phyloP scores from a whole-genome alignment of 495 filamentous ascomycete species.

The Talaromyces wortmannii region DNA sequence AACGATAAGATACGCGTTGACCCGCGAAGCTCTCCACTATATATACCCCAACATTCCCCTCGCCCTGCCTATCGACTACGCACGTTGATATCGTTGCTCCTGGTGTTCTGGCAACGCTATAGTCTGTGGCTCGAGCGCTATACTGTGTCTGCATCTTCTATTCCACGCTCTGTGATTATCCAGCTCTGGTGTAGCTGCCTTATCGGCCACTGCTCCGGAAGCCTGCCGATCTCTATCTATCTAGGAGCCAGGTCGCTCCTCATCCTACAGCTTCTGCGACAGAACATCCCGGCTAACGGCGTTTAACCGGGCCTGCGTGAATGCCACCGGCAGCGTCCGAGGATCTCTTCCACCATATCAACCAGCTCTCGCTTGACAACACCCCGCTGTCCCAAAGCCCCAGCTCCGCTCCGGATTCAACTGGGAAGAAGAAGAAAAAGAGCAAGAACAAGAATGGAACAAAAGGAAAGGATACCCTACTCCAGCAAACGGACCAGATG shows the following conservation, averaged over 20 bases:
- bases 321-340: constrained; percentile 43
- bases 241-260: not conserved
- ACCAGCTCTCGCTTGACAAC: constrained; percentile 32
- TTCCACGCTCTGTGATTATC: not conserved
- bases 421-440: constrained; percentile 41
- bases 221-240: not conserved
- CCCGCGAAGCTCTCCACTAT: not conserved
- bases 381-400: constrained; percentile 20
- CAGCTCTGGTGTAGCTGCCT: not conserved
- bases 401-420: constrained; percentile 24
- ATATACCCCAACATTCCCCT: not conserved
- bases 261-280: not conserved
- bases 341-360: constrained; percentile 37
- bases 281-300: not conserved
- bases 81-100: not conserved
- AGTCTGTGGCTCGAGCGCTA: not conserved
- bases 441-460: constrained; percentile 24
- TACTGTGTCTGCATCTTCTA: not conserved
- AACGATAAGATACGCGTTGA: not conserved
- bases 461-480: constrained; percentile 30
- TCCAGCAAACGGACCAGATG: constrained; percentile 25
- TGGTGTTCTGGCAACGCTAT: not conserved
- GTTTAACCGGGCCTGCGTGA: constrained; percentile 17
- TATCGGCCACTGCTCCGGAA: too few species aligned
- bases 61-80: not conserved